Evolutionary conservation across 2,329 filamentous ascomycete genomes (phyloP), one percentile per base, ranked within the genome.

Genomic region (Ploettnerulaceae sp.): DNA sequence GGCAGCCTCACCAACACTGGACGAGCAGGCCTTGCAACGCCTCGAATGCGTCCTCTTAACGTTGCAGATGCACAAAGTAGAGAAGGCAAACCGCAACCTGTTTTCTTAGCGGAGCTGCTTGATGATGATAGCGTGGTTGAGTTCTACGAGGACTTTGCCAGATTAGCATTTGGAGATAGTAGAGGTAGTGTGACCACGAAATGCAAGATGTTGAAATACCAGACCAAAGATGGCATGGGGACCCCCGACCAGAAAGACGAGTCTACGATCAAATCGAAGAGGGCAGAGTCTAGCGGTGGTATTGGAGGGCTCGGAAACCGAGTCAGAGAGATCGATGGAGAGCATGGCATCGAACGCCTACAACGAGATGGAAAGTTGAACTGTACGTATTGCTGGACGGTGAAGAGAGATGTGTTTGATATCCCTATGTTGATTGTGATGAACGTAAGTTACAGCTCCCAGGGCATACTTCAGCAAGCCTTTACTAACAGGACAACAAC

Each of bases 391-490:
- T 95, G 88, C 71, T 97, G 91, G 90, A 91, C 88, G 54, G 90
- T 97, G 53, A 95, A 95, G 71, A 77, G 91, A 54, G 93, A 98
- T 67, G 88, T 93, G 31, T 97, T 97, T 70, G 91, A 97, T 70
- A 95, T 97, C 67, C 93, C 93, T 17, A 95, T 96, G 89, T 75
- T 97, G 71, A 94, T 97, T 67, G 87, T 96, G 62, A 91, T 97
- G 73, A 96, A 96, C 71, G 93, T 96, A 67, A 84, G 90, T 83
- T 7, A 44, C 43, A 33, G n/a, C 22, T 31, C 28, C 21, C 22
- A 33, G 28, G n/a, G 8, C 18, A 14, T 8, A n/a, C 9, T 5
- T 9, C 18, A 8, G 18, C 26, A 11, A 34, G 22, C 3, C 35
- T 14, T 20, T 38, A 43, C 57, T 59, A 39, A 58, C 43, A 24